Conservation (phyloP, 1,139 yeast species). For the Pichiaceae sp. region DNA sequence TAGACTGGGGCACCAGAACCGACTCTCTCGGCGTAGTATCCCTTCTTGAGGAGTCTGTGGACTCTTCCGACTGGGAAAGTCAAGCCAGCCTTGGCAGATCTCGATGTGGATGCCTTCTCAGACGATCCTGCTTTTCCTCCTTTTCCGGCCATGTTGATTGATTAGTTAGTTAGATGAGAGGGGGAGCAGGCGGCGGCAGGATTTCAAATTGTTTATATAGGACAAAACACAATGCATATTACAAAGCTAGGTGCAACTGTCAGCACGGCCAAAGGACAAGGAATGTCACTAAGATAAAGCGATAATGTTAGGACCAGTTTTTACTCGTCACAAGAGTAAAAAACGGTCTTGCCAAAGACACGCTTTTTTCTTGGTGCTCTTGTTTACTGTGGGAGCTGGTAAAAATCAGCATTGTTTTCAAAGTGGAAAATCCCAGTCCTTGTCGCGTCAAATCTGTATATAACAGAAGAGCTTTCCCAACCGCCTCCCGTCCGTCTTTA, state of each 20-base stretch:
- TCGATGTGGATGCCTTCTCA: constrained; percentile 91
- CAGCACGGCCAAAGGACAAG: no score
- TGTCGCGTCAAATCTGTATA: no score
- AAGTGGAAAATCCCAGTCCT: no score
- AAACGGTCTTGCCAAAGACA: neutral
- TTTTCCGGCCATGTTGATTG: constrained; percentile 81
- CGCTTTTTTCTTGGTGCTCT: neutral
- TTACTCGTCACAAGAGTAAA: neutral
- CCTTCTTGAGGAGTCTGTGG: constrained; percentile 93
- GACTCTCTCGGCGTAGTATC: constrained; percentile 98
- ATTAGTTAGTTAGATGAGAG: neutral
- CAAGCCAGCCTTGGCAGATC: constrained; percentile 97
- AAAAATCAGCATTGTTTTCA: neutral
- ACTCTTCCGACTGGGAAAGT: constrained; percentile 99
- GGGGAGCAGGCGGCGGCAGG: constrained; percentile 1
- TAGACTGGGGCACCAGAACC: constrained; percentile 99
- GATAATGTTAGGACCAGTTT: neutral
- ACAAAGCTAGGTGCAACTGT: no score
- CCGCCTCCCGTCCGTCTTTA: neutral
- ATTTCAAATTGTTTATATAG: neutral
- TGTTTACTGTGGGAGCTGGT: neutral
- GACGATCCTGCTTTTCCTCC: constrained; percentile 94
- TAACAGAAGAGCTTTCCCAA: no score
- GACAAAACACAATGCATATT: no score
- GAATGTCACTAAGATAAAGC: no score